Evolutionary conservation across 306 rosid species (phyloP).

Genomic region (Morella rubra): DNA sequence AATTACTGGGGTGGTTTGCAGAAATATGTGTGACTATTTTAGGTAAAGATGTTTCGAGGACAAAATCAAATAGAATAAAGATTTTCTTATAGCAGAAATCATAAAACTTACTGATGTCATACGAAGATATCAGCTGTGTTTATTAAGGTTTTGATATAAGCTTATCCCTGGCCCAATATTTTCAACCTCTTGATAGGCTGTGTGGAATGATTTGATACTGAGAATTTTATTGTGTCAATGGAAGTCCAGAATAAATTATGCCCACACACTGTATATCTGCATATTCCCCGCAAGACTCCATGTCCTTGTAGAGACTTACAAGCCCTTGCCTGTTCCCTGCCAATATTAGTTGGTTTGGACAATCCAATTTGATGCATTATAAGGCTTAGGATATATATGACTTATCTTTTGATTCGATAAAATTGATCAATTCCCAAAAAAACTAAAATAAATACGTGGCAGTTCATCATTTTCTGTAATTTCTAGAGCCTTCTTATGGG

Average conservation of each 20-base stretch:
- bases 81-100: not conserved
- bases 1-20: conserved; percentile 13
- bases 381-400: too few relatives aligned
- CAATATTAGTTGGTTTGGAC: too few relatives aligned
- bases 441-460: too few relatives aligned
- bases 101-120: conserved; percentile 11
- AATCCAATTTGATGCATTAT: too few relatives aligned
- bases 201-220: too few relatives aligned
- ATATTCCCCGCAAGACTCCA: conserved; percentile 77
- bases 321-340: conserved; percentile 62
- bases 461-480: too few relatives aligned
- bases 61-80: not conserved
- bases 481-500: too few relatives aligned
- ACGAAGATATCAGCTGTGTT: conserved; percentile 9
- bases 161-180: not conserved
- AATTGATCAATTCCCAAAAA: too few relatives aligned
- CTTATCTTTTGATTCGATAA: too few relatives aligned
- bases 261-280: conserved; percentile 47
- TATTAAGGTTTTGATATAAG: conserved; percentile 19
- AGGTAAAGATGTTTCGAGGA: conserved; percentile 12
- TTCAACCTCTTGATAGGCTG: not conserved
- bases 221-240: not conserved
- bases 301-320: conserved; percentile 59
- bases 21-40: conserved; percentile 10
- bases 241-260: not conserved